Conservation (phyloP, 129 eudicot species). For the Tagetes erecta region DNA sequence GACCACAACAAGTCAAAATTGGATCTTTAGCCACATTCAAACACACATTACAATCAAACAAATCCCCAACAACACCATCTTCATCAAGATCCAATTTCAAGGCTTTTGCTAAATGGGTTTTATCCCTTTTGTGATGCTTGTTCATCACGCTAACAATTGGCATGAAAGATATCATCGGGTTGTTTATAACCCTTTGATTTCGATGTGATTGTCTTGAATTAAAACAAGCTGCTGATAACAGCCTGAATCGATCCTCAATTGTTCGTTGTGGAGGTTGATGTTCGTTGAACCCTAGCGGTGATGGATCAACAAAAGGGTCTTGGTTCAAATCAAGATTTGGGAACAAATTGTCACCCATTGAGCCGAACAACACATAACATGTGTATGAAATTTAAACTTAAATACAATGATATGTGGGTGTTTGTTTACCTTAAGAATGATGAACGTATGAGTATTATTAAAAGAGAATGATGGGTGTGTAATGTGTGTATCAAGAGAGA, state of each 20-base stretch:
- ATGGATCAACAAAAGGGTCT: not conserved
- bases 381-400: not conserved
- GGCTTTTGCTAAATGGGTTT: constrained; percentile 48
- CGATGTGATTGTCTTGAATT: constrained; percentile 45
- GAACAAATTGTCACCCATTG: not conserved
- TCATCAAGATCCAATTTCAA: constrained; percentile 46
- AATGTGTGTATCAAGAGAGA: too few relatives aligned
- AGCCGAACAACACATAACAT: not conserved
- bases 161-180: too few relatives aligned
- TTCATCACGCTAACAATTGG: not conserved
- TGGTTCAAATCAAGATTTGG: not conserved
- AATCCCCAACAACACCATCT: constrained; percentile 15
- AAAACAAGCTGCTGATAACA: constrained; percentile 47
- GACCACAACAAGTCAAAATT: constrained; percentile 66
- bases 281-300: constrained; percentile 16
- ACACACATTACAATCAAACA: constrained; percentile 58
- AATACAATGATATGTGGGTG: not conserved
- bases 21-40: constrained; percentile 46
- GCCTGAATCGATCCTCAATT: constrained; percentile 54
- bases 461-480: too few relatives aligned
- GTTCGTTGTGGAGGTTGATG: constrained; percentile 32
- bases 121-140: constrained; percentile 44
- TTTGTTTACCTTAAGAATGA: too few relatives aligned
- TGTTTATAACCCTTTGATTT: constrained; percentile 20
- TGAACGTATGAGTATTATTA: too few relatives aligned